A percentile compares a stretch with the other conserved stretches of the same genome.
Evolutionary conservation across 2,329 filamentous ascomycete species (phyloP).

Genomic region (Penicillium olsonii): DNA sequence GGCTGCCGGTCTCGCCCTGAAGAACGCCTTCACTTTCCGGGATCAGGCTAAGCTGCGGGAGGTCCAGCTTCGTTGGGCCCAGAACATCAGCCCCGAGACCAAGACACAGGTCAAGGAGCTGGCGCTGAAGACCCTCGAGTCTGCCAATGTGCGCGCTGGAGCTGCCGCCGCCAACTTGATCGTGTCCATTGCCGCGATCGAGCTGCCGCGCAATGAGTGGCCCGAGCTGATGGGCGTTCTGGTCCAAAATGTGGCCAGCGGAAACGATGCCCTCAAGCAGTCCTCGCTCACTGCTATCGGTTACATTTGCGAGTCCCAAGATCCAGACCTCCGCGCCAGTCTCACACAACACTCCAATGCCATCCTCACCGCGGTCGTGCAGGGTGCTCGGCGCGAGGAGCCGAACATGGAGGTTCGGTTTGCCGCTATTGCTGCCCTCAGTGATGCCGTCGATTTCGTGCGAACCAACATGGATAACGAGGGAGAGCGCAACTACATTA

Average conservation of each 20-base stretch:
- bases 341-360: conserved; percentile 89
- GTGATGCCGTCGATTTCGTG: conserved; percentile 96
- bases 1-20: conserved; percentile 92
- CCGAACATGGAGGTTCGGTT: conserved; percentile 85
- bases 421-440: conserved; percentile 89
- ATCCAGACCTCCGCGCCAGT: conserved; percentile 78
- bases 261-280: conserved; percentile 87
- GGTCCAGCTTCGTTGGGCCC: conserved; percentile 90
- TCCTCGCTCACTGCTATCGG: conserved; percentile 94
- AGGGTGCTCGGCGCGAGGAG: conserved; percentile 96
- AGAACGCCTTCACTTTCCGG: conserved; percentile 96
- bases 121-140: conserved; percentile 82
- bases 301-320: conserved; percentile 96
- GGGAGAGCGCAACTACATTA: conserved; percentile 99
- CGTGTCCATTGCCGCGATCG: conserved; percentile 89
- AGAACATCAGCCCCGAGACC: conserved; percentile 75
- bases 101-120: conserved; percentile 87
- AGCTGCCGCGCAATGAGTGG: conserved; percentile 93
- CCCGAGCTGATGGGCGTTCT: conserved; percentile 83
- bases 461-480: conserved; percentile 99
- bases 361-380: conserved; percentile 95
- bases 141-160: conserved; percentile 78
- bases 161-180: conserved; percentile 93
- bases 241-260: conserved; percentile 89
- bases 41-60: conserved; percentile 84